Conservation (phyloP, 2,329 filamentous ascomycete genomes). For the Monosporascus sp. region DNA sequence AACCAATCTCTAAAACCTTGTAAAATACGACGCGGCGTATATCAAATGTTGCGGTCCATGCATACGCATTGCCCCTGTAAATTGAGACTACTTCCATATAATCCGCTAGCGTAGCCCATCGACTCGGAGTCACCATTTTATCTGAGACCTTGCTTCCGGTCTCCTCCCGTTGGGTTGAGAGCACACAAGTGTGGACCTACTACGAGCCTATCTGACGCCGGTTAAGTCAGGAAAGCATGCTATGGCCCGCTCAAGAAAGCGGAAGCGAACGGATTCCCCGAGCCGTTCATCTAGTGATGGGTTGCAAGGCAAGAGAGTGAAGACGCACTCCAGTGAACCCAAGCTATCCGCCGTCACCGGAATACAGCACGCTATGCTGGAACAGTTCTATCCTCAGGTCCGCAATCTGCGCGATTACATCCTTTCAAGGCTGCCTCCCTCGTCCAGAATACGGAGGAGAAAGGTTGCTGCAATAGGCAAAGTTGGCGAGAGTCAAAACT, state of each 20-base stretch:
- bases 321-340: conserved; percentile 1
- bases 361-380: conserved; percentile 58
- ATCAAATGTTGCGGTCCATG: too few relatives aligned
- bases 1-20: too few relatives aligned
- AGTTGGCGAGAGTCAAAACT: conserved; percentile 8
- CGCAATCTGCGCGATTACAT: conserved; percentile 67
- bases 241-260: conserved; percentile 23
- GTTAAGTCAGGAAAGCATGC: too few relatives aligned
- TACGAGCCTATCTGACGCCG: too few relatives aligned
- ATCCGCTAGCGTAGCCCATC: too few relatives aligned
- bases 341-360: neutral
- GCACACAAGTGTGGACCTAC: too few relatives aligned
- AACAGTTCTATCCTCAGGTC: conserved; percentile 61
- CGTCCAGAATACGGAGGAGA: conserved; percentile 57
- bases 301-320: conserved; percentile 14
- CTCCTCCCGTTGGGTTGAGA: too few relatives aligned
- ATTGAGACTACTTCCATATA: too few relatives aligned
- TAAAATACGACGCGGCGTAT: too few relatives aligned
- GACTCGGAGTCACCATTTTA: too few relatives aligned
- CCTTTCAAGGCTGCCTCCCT: conserved; percentile 57
- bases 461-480: conserved; percentile 47
- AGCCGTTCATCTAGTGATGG: conserved; percentile 5
- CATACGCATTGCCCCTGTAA: too few relatives aligned
- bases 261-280: conserved; percentile 13
- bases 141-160: too few relatives aligned